A percentile compares a stretch with the other conserved stretches of the same genome.
phyloP scores from a whole-genome alignment of 2,329 filamentous ascomycete genomes.

The Clonostachys chloroleuca region DNA sequence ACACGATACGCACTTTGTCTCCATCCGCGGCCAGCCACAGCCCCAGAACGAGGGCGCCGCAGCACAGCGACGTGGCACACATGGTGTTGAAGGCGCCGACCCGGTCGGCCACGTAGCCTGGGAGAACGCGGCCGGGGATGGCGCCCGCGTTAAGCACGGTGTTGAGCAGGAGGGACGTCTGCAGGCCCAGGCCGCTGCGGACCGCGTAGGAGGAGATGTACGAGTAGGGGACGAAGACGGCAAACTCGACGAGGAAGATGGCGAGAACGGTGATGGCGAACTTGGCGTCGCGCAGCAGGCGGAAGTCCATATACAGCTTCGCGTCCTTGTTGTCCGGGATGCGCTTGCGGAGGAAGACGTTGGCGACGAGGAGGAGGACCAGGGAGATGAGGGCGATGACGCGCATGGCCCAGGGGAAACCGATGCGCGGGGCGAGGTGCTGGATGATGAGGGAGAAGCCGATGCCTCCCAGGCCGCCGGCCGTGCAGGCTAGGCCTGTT shows the following conservation, averaged over 20 bases:
- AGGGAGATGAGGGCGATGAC: constrained; percentile 18
- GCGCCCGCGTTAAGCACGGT: constrained; percentile 69
- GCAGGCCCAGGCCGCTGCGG: constrained; percentile 41
- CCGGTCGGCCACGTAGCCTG: constrained; percentile 60
- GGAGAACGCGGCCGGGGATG: constrained; percentile 59
- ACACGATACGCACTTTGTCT: constrained; percentile 44
- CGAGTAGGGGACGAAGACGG: constrained; percentile 60
- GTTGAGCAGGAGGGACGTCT: constrained; percentile 62
- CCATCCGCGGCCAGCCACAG: constrained; percentile 55
- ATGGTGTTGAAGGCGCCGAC: constrained; percentile 64
- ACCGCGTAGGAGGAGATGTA: constrained; percentile 65
- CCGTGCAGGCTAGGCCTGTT: constrained; percentile 65
- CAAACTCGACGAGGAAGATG: constrained; percentile 56
- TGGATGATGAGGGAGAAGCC: constrained; percentile 33
- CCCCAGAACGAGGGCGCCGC: constrained; percentile 37
- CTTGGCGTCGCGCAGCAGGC: constrained; percentile 42
- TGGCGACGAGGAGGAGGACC: constrained; percentile 16
- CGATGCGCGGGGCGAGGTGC: constrained; percentile 15
- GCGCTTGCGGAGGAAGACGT: constrained; percentile 27
- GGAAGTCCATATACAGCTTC: constrained; percentile 38
- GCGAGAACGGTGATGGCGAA: constrained; percentile 48
- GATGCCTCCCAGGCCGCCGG: constrained; percentile 55
- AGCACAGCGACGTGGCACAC: constrained; percentile 37
- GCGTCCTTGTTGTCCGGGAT: constrained; percentile 41
- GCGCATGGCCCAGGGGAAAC: constrained; percentile 22